A percentile compares a stretch with the other conserved stretches of the same genome.
phyloP scores from a whole-genome alignment of 352 stramenopile genomes.

The Pythium brassicae region DNA sequence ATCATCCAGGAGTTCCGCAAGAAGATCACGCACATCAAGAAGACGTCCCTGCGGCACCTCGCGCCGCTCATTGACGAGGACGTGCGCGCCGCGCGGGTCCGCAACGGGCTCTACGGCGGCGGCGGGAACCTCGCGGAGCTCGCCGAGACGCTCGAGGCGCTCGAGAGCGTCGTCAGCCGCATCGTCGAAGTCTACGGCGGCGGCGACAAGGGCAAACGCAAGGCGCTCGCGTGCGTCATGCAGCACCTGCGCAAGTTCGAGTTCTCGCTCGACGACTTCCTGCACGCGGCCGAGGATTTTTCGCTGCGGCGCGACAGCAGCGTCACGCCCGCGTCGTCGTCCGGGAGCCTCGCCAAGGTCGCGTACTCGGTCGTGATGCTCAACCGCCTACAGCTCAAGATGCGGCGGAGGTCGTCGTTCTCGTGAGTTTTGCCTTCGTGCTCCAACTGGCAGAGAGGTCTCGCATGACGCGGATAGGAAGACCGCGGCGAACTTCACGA shows the following conservation, averaged over 20 bases:
- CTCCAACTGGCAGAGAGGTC: no score
- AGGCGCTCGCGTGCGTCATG: slow-evolving; percentile 66
- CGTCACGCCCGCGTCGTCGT: not conserved
- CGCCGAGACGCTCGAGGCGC: slow-evolving; percentile 40
- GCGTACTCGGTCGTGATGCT: slow-evolving; percentile 20
- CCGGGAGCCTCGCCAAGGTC: slow-evolving; percentile 1
- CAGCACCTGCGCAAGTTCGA: slow-evolving; percentile 81
- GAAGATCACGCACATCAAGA: slow-evolving; percentile 81
- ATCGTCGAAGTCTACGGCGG: slow-evolving; percentile 70
- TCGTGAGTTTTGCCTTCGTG: no score
- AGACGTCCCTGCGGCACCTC: slow-evolving; percentile 27
- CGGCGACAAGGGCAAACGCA: slow-evolving; percentile 65
- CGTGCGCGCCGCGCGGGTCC: slow-evolving; percentile 27
- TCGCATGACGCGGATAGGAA: no score
- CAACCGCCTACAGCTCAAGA: slow-evolving; percentile 53
- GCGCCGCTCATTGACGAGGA: slow-evolving; percentile 37
- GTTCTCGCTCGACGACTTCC: slow-evolving; percentile 74
- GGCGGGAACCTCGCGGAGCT: slow-evolving; percentile 30
- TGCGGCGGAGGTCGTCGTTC: slow-evolving; percentile 53
- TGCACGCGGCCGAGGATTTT: slow-evolving; percentile 56
- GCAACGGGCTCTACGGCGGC: slow-evolving; percentile 22
- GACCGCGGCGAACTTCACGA: no score
- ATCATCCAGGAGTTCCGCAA: slow-evolving; percentile 75
- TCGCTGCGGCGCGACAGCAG: slow-evolving; percentile 15
- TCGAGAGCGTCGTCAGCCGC: slow-evolving; percentile 44